Base-by-base conservation (phyloP, 257 asterid species). In the Salvia rosmarinus region DNA sequence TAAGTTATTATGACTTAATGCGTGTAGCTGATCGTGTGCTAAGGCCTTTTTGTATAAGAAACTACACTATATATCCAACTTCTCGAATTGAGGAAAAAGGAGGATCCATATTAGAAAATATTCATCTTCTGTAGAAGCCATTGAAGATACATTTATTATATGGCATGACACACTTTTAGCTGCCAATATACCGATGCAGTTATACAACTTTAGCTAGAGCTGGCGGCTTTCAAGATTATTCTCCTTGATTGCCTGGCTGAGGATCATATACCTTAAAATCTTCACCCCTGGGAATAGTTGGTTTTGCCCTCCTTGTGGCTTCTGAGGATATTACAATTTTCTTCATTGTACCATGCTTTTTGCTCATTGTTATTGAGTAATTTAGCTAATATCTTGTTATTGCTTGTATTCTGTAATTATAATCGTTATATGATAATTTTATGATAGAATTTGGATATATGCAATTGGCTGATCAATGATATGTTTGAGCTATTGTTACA, bases 1-100 rank as follows among this genome's bases (percentile, higher is more conserved):
- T 73, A 12, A 14, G 54, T 25, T 25, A 25, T 19, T 51, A 20
- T 68, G 63, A 69, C 16, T 16, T 30, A 58, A 54, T 74, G 61
- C 28, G 44, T 35, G 25, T 40, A 51, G 63, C 21, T 47, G 63
- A 46, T 57, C n/a, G 47, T 10, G 25, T 58, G 64, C 13, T 19
- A 40, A 54, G 51, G 54, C 39, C 52, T 39, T 39, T 50, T 4
- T 46, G 21, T 46, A 44, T 9, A 56, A 39, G 58, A 43, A 64
- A 25, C 28, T 10, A 23, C 40, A 13, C 14, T 71, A 11, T 6
- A 7, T 20, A 21, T 37, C 39, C 42, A 52, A 54, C 17, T 19
- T 21, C 32, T 54, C 37, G 17, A 6, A 54, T 20, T n/a, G 58
- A 39, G 19, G 10, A 71, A 60, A 61, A 72, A 69, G 30, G n/a